Evolutionary conservation across 345 rosid genomes (phyloP), one percentile per base, ranked within the genome.

Genomic region (Excoecaria cochinchinensis): DNA sequence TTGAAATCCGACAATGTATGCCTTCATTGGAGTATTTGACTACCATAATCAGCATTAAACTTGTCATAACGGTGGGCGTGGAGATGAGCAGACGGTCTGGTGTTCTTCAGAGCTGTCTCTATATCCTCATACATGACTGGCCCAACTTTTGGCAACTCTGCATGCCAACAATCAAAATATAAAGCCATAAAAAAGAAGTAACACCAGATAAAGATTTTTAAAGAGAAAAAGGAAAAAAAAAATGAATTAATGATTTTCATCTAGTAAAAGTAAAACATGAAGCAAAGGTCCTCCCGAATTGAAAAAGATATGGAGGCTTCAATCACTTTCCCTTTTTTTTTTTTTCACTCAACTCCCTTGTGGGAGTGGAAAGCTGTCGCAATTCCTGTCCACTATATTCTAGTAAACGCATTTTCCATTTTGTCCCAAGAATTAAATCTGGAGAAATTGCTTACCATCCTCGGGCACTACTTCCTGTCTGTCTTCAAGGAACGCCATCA

Each of bases 1-100:
- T 14, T 12, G 22, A 6, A 4, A 38, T 36, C 4, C 15, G 6
- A 22, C 6, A 39, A 15, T 70, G 55, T 44, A 56, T 65, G 70
- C 82, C 80, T 67, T 87, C 87, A 91, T 51, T 82, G 84, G 52
- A 90, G 87, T 71, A 92, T 88, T 44, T 95, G 98, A 82, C 99
- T 93, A 46, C 99, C 98, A 75, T 95, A 91, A 73, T 95, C 98
- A 3, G 79, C 87, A 77, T 93, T 95, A 74, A 95, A 95, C 87
- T 91, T 93, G 52, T 90, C 96, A 4, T 93, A 93, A 50, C 89
- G 91, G 69, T 91, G 94, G 24, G 94, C 90, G 46, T 89, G 90
- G 44, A 95, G 94, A 86, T 93, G 98, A 65, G 99, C 99, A 0
- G 96, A 93, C 16, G 98, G 99, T 78, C 98, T 88, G 5, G 99